Evolutionary conservation across 305 asterid genomes (phyloP), one percentile per base, ranked within the genome.

Genomic region (Fraxinus nigra): DNA sequence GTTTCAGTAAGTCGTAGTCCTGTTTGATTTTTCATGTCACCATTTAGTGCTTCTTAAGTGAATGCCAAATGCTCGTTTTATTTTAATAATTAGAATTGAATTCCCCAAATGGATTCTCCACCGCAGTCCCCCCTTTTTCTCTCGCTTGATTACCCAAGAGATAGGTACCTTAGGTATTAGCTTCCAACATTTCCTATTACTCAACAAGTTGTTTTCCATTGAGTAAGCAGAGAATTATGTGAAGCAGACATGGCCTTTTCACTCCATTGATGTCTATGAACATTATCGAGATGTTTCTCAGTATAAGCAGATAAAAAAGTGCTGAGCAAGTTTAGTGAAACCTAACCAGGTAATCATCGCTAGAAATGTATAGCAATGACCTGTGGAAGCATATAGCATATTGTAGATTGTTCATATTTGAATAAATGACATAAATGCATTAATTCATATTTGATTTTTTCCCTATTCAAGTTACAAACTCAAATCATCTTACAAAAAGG

Each of bases 1-100:
- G 98, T 94, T 90, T 90, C 97, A 78, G 99, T 94, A 87, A 94
- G 99, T 90, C 32, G 32, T 85, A 77, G 54, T 81, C 56, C 38
- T 81, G 38, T 20, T 81, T 63, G 33, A 7, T 83, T 75, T 65
- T 65, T 65, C 35, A 24, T 3, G 34, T 26, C 35, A 24, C 73
- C 73, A 65, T 65, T 11, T 65, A 65, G n/a, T 0, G 35, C 35
- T 65, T 65, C 34, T 65, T 65, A 24, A 9, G 18, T 28, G 34
- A 63, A 65, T 65, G 35, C n/a, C 73, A 65, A 65, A 65, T 65
- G 34, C n/a, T 65, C 4, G 35, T 65, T 11, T 24, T 10, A 65
- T 32, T 24, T 5, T 14, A 14, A 11, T 13, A 3, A 48, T 48
- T 13, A 48, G 20, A 48, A 48, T 48, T 48, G 59, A 48, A n/a